Conservation (phyloP, 495 filamentous ascomycete species). For the Xylaria grammica region DNA sequence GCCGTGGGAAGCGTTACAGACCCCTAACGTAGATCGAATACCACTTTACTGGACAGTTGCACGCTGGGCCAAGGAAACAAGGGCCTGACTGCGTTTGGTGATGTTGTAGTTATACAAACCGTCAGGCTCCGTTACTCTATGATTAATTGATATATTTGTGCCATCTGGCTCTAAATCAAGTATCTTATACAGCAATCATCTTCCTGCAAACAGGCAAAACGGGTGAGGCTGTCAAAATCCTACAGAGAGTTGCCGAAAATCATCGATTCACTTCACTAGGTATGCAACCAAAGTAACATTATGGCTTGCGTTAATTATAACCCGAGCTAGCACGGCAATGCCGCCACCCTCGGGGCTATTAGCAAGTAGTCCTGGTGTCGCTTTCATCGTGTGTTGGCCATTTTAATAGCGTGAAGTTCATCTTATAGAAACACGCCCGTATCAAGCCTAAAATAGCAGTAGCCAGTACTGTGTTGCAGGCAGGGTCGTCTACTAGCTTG, state of each 20-base stretch:
- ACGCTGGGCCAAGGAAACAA: not conserved
- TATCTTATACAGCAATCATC: not conserved
- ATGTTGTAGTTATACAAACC: not conserved
- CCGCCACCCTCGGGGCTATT: constrained; percentile 16
- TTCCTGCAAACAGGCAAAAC: constrained; percentile 7
- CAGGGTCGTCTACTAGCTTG: constrained; percentile 10
- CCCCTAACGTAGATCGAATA: not conserved
- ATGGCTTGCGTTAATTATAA: not conserved
- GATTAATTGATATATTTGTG: not conserved
- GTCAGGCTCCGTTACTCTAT: not conserved
- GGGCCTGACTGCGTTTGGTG: not conserved
- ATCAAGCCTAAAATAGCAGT: not conserved
- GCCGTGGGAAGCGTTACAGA: constrained; percentile 18
- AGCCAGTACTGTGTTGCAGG: not conserved
- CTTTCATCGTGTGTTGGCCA: not conserved
- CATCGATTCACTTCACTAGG: not conserved
- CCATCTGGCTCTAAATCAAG: not conserved
- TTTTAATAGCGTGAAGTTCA: not conserved
- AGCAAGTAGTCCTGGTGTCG: not conserved
- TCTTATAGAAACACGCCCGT: not conserved
- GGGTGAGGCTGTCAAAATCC: not conserved
- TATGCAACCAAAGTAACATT: not conserved
- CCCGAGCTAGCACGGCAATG: not conserved
- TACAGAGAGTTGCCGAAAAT: not conserved
- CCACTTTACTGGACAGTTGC: not conserved